Evolutionary conservation across 345 rosid genomes (phyloP).

Genomic region (Carallia brachiata): DNA sequence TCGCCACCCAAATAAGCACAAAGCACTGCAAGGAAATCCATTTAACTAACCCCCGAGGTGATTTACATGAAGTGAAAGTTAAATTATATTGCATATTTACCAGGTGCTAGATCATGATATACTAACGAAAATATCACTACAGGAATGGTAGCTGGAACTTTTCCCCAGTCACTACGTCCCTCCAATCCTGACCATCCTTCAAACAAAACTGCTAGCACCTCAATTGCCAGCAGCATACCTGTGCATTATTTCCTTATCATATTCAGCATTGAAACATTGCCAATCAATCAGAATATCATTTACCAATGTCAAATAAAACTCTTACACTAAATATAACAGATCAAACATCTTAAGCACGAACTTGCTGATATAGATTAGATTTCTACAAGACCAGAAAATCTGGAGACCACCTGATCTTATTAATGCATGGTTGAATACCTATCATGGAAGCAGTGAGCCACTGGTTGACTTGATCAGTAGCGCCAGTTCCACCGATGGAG

Average conservation of each 20-base stretch:
- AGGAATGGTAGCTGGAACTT: conserved; percentile 53
- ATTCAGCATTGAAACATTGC: background rate
- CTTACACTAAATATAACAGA: too few relatives aligned
- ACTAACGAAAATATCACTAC: conserved; percentile 62
- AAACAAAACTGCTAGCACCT: conserved; percentile 36
- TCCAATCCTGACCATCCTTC: conserved; percentile 59
- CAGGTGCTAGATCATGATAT: conserved; percentile 58
- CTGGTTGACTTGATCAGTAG: conserved; percentile 58
- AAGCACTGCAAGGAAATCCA: conserved; percentile 40
- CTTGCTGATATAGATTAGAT: too few relatives aligned
- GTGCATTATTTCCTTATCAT: conserved; percentile 9
- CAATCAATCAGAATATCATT: background rate
- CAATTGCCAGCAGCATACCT: conserved; percentile 59
- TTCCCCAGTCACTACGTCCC: conserved; percentile 49
- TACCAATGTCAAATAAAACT: background rate
- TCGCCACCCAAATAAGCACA: conserved; percentile 69
- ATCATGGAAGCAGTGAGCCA: conserved; percentile 61
- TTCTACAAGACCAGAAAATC: too few relatives aligned
- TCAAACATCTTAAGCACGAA: too few relatives aligned
- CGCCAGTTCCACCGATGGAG: conserved; percentile 46
- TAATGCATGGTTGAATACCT: conserved; percentile 26
- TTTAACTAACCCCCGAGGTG: conserved; percentile 4
- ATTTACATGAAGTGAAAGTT: background rate
- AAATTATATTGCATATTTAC: conserved; percentile 21
- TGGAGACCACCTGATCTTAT: too few relatives aligned